Percentiles rank a stretch among this genome's conserved stretches.
Evolutionary conservation across 495 filamentous ascomycete genomes (phyloP).

Genomic region (Penicillium mononematosum): DNA sequence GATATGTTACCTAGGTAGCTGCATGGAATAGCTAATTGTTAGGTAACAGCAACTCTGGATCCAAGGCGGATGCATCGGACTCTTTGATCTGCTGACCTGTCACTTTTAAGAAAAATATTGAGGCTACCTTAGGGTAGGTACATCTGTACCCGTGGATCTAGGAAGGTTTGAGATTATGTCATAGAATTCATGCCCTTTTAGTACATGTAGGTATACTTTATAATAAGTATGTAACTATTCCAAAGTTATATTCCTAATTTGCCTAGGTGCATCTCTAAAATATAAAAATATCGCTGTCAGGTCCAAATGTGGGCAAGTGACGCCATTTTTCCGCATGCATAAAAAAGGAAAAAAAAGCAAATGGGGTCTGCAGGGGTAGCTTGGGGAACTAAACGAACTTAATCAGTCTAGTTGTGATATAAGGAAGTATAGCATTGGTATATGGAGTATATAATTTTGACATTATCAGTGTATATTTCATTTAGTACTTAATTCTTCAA

Average conservation of each 20-base stretch:
- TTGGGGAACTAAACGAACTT: slow-evolving; percentile 17
- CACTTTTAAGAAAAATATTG: background rate
- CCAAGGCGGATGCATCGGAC: background rate
- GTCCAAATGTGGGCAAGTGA: slow-evolving; percentile 13
- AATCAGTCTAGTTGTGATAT: slow-evolving; percentile 8
- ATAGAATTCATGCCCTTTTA: slow-evolving; percentile 7
- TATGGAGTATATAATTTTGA: too few species aligned
- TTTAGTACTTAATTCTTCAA: background rate
- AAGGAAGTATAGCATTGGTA: background rate
- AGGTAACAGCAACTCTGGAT: slow-evolving; percentile 30
- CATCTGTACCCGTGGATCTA: too few species aligned
- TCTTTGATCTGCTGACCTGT: slow-evolving; percentile 18
- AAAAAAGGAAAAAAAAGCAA: slow-evolving; percentile 23
- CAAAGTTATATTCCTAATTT: too few species aligned
- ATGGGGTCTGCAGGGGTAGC: slow-evolving; percentile 33
- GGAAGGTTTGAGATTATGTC: slow-evolving; percentile 18
- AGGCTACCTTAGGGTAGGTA: background rate
- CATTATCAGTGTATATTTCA: background rate
- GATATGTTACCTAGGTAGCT: too few species aligned
- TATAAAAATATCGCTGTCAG: background rate
- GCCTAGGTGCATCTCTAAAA: too few species aligned
- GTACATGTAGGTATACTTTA: too few species aligned
- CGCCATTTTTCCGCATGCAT: slow-evolving; percentile 25
- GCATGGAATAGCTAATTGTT: slow-evolving; percentile 14
- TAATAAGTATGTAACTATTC: too few species aligned